Evolutionary conservation across 192 early-diverging fungal genomes (phyloP).

Genomic region (Paraglomus occultum): DNA sequence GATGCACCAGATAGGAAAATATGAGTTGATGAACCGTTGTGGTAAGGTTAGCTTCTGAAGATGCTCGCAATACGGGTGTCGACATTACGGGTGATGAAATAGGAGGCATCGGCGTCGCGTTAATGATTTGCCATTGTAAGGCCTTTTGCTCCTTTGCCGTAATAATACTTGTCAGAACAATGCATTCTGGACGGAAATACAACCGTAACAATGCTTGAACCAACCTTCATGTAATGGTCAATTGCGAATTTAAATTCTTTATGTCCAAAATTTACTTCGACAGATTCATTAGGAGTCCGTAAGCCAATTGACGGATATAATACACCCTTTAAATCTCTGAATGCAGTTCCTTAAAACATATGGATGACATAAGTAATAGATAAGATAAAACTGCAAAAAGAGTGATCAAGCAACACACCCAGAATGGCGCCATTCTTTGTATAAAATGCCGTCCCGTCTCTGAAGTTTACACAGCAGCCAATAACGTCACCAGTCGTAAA

Average conservation of each 20-base stretch:
- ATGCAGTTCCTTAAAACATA: slow-evolving; percentile 36
- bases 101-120: slow-evolving; percentile 29
- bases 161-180: neutral
- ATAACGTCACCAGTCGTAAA: slow-evolving; percentile 92
- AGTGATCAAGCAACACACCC: slow-evolving; percentile 33
- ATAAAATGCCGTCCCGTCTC: slow-evolving; percentile 73
- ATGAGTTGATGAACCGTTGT: slow-evolving; percentile 62
- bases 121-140: slow-evolving; percentile 43
- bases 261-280: slow-evolving; percentile 80
- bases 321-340: slow-evolving; percentile 42
- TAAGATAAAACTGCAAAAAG: neutral
- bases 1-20: slow-evolving; percentile 78
- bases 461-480: slow-evolving; percentile 92
- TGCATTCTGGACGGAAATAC: too few species aligned
- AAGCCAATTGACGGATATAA: slow-evolving; percentile 76
- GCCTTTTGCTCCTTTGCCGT: slow-evolving; percentile 43
- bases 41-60: slow-evolving; percentile 28
- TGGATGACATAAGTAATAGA: neutral
- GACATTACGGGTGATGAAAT: slow-evolving; percentile 22
- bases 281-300: slow-evolving; percentile 66
- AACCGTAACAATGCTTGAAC: too few species aligned
- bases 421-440: slow-evolving; percentile 89
- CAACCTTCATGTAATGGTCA: slow-evolving; percentile 59
- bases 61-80: neutral
- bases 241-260: slow-evolving; percentile 72